Percentiles rank a stretch among this genome's conserved stretches.
These are phyloP conservation scores for Stylonectria norvegica DNA, from an alignment of 2,329 filamentous ascomycete genomes.

Conservation along the genomic window DNA sequence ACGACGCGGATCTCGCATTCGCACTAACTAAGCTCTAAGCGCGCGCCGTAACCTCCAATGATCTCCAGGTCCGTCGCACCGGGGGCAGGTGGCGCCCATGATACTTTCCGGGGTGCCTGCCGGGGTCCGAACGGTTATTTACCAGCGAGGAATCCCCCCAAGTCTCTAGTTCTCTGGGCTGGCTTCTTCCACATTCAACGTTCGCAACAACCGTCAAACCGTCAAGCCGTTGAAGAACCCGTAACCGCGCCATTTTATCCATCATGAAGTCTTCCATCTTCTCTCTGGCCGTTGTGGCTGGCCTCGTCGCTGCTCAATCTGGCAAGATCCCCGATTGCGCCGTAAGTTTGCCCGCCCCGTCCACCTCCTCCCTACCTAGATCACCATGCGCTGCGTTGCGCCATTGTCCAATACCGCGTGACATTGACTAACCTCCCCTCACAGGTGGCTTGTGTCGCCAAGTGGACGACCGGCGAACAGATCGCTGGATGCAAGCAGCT, in stretches of 20 bases:
- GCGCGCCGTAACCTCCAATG: not conserved
- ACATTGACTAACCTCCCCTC: slow-evolving; percentile 5
- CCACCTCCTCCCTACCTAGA: not conserved
- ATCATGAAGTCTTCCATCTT: slow-evolving; percentile 37
- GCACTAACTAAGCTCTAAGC: too few species aligned
- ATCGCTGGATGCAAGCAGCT: slow-evolving; percentile 38
- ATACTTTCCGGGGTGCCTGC: not conserved
- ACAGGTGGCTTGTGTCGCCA: slow-evolving; percentile 32
- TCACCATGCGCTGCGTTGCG: not conserved
- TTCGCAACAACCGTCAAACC: too few species aligned
- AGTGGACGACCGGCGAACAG: slow-evolving; percentile 31
- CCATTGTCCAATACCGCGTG: not conserved
- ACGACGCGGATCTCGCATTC: too few species aligned
- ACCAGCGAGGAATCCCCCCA: not conserved
- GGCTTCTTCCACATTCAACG: too few species aligned
- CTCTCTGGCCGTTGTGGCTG: slow-evolving; percentile 29
- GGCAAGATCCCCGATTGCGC: slow-evolving; percentile 36
- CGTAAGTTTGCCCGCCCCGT: slow-evolving; percentile 34
- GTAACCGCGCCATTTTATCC: not conserved
- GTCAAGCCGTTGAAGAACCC: not conserved
- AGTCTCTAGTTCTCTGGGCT: too few species aligned
- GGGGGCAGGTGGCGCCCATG: not conserved
- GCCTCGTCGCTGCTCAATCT: slow-evolving; percentile 34
- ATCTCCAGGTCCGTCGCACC: not conserved
- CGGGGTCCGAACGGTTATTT: too few species aligned